phyloP scores from a whole-genome alignment of 176 grass and related monocot genomes.

The Metroxylon sagu region DNA sequence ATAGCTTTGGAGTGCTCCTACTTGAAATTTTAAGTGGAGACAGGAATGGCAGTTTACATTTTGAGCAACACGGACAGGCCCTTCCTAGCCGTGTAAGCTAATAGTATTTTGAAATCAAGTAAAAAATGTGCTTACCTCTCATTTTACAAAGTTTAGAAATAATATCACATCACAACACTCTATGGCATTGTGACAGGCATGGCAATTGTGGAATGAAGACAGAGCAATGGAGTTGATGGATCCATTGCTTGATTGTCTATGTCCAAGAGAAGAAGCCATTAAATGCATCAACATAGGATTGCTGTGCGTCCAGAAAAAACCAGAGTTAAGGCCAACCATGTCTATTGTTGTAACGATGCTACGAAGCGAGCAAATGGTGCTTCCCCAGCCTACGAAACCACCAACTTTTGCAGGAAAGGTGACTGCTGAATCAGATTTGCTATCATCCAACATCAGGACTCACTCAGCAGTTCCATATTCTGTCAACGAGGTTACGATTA shows the following conservation, averaged over 20 bases:
- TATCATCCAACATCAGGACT: too few relatives aligned
- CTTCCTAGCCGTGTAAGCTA: too few relatives aligned
- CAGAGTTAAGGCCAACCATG: constrained; percentile 11
- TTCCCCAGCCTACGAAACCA: too few relatives aligned
- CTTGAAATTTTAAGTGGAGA: constrained; percentile 23
- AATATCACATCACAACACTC: neutral
- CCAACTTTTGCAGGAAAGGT: too few relatives aligned
- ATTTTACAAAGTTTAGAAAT: neutral
- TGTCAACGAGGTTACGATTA: too few relatives aligned
- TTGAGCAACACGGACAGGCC: too few relatives aligned
- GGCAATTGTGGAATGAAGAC: constrained; percentile 22
- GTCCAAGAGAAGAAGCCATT: constrained; percentile 9
- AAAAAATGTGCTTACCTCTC: neutral
- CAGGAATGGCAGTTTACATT: constrained; percentile 9
- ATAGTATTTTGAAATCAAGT: neutral
- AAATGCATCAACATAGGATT: constrained; percentile 31
- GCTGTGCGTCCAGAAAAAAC: constrained; percentile 27
- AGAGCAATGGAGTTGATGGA: constrained; percentile 4
- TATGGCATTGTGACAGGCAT: constrained; percentile 8
- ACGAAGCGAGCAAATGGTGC: neutral
- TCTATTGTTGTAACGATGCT: constrained; percentile 24
- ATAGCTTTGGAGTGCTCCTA: constrained; percentile 30
- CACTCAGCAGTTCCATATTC: too few relatives aligned
- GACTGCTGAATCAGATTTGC: too few relatives aligned
- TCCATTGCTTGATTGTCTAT: neutral